These are phyloP conservation scores for Calonectria naviculata DNA, from an alignment of 2,329 filamentous ascomycete genomes.

Conservation along the genomic window DNA sequence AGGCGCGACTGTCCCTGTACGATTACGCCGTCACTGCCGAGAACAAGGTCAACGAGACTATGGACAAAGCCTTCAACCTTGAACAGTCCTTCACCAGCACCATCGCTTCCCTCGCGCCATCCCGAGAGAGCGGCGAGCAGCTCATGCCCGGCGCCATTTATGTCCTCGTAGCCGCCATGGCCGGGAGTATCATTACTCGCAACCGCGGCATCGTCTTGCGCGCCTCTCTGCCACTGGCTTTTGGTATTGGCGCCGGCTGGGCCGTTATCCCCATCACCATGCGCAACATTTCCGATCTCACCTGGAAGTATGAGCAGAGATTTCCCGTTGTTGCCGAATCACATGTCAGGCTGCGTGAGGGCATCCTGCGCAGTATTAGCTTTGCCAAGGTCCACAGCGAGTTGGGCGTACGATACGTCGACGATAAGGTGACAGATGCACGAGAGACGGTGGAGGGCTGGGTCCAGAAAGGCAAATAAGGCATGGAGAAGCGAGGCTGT, in stretches of 20 bases:
- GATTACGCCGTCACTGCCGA: slow-evolving; percentile 79
- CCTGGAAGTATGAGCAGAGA: slow-evolving; percentile 93
- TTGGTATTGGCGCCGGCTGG: slow-evolving; percentile 88
- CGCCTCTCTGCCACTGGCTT: slow-evolving; percentile 78
- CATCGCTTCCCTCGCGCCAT: slow-evolving; percentile 86
- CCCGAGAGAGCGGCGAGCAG: slow-evolving; percentile 86
- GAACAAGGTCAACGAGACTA: slow-evolving; percentile 83
- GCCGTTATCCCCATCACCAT: slow-evolving; percentile 89
- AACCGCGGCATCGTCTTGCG: slow-evolving; percentile 89
- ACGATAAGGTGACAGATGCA: slow-evolving; percentile 82
- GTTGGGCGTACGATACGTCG: slow-evolving; percentile 77
- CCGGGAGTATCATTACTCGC: slow-evolving; percentile 88
- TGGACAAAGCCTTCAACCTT: slow-evolving; percentile 84
- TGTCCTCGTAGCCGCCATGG: slow-evolving; percentile 94
- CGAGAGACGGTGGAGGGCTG: slow-evolving; percentile 85
- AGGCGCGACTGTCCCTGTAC: slow-evolving; percentile 84
- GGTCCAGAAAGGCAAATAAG: slow-evolving; percentile 89
- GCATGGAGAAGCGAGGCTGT: slow-evolving; percentile 44
- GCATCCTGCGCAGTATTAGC: slow-evolving; percentile 75
- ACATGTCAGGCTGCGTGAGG: slow-evolving; percentile 78
- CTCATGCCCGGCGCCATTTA: slow-evolving; percentile 92
- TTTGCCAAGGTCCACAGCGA: slow-evolving; percentile 81
- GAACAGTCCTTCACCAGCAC: slow-evolving; percentile 93
- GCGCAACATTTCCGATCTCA: slow-evolving; percentile 85
- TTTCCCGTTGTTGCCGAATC: slow-evolving; percentile 86